A percentile compares a stretch with the other conserved stretches of the same genome.
These are phyloP conservation scores for Pleurotus giganteus DNA, from an alignment of 768 basidiomycete genomes.

Conservation along the genomic window DNA sequence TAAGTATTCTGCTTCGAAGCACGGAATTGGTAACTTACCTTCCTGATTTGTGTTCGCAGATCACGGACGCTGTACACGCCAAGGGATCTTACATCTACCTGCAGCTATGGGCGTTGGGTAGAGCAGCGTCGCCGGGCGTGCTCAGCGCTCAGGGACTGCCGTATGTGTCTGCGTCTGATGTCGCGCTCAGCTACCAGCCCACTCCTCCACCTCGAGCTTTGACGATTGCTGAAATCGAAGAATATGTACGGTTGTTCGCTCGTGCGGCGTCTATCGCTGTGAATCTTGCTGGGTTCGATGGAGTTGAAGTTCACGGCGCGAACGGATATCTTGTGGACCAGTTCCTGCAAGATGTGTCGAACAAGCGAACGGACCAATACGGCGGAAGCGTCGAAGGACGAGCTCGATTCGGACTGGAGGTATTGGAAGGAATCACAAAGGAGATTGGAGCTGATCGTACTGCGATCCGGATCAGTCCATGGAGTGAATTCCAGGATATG, in stretches of 20 bases:
- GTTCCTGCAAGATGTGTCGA: constrained; percentile 57
- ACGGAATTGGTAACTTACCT: background rate
- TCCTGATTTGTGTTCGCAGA: background rate
- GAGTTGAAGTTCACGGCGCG: constrained; percentile 47
- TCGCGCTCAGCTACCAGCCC: constrained; percentile 18
- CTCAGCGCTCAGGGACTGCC: constrained; percentile 27
- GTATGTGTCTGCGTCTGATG: constrained; percentile 25
- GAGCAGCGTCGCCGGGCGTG: constrained; percentile 18
- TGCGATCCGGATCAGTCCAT: constrained; percentile 58
- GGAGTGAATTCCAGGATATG: constrained; percentile 44
- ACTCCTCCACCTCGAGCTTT: constrained; percentile 35
- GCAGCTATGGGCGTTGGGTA: constrained; percentile 45
- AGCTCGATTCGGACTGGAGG: constrained; percentile 52
- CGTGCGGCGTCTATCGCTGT: constrained; percentile 56
- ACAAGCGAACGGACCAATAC: constrained; percentile 61
- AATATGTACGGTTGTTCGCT: constrained; percentile 49
- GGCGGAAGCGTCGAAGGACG: constrained; percentile 67
- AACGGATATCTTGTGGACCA: constrained; percentile 58
- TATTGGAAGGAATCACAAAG: constrained; percentile 46
- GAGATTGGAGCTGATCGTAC: constrained; percentile 53
- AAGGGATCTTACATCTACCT: constrained; percentile 44
- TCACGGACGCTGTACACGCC: constrained; percentile 5
- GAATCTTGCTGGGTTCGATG: constrained; percentile 55
- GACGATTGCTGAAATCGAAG: constrained; percentile 45
- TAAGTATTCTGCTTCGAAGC: constrained; percentile 18